A percentile compares a stretch with the other conserved stretches of the same genome.
phyloP scores from a whole-genome alignment of 768 basidiomycete genomes.

The Leccinum barrowsii region DNA sequence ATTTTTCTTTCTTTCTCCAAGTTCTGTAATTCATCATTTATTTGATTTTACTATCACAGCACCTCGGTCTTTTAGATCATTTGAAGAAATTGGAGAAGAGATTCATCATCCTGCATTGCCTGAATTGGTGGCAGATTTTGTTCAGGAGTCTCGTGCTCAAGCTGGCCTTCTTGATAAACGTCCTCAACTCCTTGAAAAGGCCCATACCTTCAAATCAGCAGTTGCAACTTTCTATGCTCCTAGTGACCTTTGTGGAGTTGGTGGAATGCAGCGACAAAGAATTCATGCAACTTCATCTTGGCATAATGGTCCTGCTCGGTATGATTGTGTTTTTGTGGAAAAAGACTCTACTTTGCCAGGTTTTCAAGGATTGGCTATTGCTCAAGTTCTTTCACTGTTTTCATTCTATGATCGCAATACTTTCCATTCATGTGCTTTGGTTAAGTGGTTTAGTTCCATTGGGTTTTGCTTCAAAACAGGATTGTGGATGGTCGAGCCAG shows the following conservation, averaged over 20 bases:
- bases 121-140: too few species aligned
- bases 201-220: background rate
- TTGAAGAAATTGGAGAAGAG: too few species aligned
- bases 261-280: background rate
- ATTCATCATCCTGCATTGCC: too few species aligned
- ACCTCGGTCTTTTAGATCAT: too few species aligned
- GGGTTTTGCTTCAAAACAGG: background rate
- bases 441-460: background rate
- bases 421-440: background rate
- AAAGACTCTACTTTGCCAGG: background rate
- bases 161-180: too few species aligned
- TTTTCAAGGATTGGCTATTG: background rate
- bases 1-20: background rate
- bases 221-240: background rate
- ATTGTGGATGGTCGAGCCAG: background rate
- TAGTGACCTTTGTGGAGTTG: background rate
- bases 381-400: background rate
- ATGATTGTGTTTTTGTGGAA: background rate
- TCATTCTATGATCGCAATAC: background rate
- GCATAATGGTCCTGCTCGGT: background rate
- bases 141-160: too few species aligned
- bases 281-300: background rate
- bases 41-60: too few species aligned
- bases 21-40: too few species aligned
- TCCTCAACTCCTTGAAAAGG: too few species aligned